Conservation (phyloP, 495 filamentous ascomycete genomes). For the Penicillium waksmanii region DNA sequence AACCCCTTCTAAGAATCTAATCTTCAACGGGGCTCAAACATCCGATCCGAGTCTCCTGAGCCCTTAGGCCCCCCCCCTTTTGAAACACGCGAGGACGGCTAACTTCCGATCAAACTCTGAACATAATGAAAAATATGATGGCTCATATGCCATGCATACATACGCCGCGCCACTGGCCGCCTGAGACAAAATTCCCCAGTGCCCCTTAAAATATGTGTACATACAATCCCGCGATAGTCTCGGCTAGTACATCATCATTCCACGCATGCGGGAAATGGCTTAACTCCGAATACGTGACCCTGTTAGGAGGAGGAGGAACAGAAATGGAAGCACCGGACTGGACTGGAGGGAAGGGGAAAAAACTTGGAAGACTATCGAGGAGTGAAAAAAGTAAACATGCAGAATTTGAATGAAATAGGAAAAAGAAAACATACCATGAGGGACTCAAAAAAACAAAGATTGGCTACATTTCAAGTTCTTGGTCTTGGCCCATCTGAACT, state of each 20-base stretch:
- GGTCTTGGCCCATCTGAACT: no score
- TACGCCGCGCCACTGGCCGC: slow-evolving; percentile 12
- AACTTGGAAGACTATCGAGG: not conserved
- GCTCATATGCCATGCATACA: slow-evolving; percentile 31
- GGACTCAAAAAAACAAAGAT: no score
- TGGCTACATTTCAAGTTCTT: no score
- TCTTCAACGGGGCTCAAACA: not conserved
- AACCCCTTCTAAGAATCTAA: not conserved
- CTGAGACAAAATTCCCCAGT: slow-evolving; percentile 20
- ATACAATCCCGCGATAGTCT: slow-evolving; percentile 6
- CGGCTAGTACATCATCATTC: slow-evolving; percentile 18
- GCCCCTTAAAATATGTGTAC: slow-evolving; percentile 24
- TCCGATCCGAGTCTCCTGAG: not conserved
- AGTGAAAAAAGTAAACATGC: slow-evolving; percentile 4
- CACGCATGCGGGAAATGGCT: slow-evolving; percentile 13
- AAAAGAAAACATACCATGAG: not conserved
- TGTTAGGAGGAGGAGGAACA: not conserved
- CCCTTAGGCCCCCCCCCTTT: not conserved
- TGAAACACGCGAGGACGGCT: slow-evolving; percentile 4
- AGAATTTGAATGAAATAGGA: not conserved
- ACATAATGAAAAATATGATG: slow-evolving; percentile 28
- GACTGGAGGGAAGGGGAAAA: slow-evolving; percentile 1
- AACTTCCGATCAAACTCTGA: not conserved
- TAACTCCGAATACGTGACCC: not conserved
- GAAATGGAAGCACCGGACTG: not conserved